Evolutionary conservation across 441 rosid genomes (phyloP).

Genomic region (Syzygium syzygioides): DNA sequence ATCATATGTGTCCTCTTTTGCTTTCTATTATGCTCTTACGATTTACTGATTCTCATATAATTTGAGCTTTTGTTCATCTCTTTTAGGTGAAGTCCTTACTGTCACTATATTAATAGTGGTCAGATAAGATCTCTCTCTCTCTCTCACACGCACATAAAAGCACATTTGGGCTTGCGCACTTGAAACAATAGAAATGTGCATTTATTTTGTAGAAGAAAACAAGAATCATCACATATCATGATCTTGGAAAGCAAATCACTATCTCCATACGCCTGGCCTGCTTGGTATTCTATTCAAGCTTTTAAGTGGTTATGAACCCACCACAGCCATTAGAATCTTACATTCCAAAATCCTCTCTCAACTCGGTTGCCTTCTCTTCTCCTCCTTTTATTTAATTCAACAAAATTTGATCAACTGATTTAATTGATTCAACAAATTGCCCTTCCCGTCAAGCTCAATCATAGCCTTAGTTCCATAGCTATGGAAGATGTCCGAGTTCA

Average conservation of each 20-base stretch:
- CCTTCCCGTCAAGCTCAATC: background rate
- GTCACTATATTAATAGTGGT: background rate
- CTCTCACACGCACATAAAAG: background rate
- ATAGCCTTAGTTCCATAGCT: background rate
- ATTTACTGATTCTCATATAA: background rate
- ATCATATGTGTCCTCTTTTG: background rate
- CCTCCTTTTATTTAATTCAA: background rate
- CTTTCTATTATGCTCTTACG: background rate
- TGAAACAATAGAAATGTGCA: background rate
- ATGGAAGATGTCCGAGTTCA: background rate
- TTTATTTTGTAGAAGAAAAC: background rate
- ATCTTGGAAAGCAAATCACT: background rate
- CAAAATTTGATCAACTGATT: background rate
- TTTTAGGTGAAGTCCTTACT: background rate
- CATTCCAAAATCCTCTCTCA: background rate
- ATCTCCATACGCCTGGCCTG: too few relatives aligned
- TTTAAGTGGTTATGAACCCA: background rate
- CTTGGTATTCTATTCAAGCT: background rate
- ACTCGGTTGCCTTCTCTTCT: background rate
- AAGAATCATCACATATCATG: background rate
- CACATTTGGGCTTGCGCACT: background rate
- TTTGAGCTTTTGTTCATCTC: background rate
- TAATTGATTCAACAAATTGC: background rate
- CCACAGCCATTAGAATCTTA: background rate
- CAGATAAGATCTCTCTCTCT: background rate